These are phyloP conservation scores for Chloropicon primus DNA, from an alignment of 139 green algal species.

Conservation along the genomic window DNA sequence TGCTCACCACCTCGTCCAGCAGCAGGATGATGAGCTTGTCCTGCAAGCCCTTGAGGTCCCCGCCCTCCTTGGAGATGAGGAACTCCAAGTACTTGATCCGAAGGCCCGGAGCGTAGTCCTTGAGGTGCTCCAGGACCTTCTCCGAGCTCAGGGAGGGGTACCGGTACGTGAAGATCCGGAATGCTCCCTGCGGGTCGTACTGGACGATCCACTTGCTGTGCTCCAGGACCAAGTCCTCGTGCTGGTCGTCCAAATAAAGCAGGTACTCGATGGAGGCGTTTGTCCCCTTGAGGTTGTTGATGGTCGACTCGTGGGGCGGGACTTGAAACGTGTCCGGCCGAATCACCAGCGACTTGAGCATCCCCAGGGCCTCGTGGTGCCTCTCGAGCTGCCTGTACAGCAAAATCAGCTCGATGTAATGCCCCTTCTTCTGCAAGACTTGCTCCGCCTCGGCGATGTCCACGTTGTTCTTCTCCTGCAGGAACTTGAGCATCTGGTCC, in stretches of 20 bases:
- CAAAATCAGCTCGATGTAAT: neutral
- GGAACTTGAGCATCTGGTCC: slow-evolving; percentile 52
- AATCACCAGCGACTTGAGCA: neutral
- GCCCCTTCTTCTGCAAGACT: neutral
- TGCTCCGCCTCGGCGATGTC: slow-evolving; percentile 41
- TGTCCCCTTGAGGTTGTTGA: neutral
- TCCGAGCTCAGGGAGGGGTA: neutral
- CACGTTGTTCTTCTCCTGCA: slow-evolving; percentile 47
- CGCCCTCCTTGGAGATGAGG: neutral
- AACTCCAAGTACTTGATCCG: neutral
- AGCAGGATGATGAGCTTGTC: neutral
- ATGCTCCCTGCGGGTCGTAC: neutral
- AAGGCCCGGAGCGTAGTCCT: neutral
- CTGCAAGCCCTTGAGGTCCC: neutral
- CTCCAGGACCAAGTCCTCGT: neutral
- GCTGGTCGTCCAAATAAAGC: neutral
- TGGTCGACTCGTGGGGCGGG: neutral
- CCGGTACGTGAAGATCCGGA: neutral
- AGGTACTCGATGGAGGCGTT: neutral
- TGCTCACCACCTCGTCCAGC: neutral
- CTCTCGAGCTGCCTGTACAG: neutral
- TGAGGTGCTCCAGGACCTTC: neutral
- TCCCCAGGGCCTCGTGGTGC: neutral
- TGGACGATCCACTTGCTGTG: neutral
- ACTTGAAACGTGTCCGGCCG: neutral